These are phyloP conservation scores for Hypholoma fasciculare DNA, from an alignment of 768 basidiomycete species.

Conservation along the genomic window DNA sequence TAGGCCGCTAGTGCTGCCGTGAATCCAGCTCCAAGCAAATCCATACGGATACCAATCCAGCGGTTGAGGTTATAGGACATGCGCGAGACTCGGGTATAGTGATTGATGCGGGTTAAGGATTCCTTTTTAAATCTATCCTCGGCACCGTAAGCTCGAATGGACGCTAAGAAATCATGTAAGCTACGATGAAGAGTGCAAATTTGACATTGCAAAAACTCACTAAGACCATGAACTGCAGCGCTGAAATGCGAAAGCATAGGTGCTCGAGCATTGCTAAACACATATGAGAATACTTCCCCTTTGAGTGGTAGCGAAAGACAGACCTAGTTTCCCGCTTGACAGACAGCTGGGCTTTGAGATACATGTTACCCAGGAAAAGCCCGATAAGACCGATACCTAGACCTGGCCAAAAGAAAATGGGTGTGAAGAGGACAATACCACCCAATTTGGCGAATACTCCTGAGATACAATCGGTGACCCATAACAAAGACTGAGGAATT, in stretches of 20 bases:
- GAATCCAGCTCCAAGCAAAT: constrained; percentile 59
- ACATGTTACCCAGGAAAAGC: constrained; percentile 37
- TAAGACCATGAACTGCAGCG: constrained; percentile 51
- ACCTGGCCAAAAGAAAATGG: constrained; percentile 42
- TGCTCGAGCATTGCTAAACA: constrained; percentile 18
- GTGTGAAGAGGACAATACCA: constrained; percentile 42
- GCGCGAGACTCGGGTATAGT: constrained; percentile 41
- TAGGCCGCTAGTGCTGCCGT: constrained; percentile 52
- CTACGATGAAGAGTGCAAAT: not conserved
- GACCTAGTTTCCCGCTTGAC: constrained; percentile 38
- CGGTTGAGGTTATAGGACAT: constrained; percentile 50
- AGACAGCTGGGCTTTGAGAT: constrained; percentile 41
- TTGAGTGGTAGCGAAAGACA: not conserved
- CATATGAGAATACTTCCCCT: not conserved
- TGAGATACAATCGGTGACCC: constrained; percentile 27
- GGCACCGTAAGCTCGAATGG: constrained; percentile 66
- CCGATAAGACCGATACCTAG: constrained; percentile 38
- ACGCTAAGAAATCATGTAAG: constrained; percentile 23
- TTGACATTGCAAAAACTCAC: constrained; percentile 24
- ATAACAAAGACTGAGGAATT: constrained; percentile 27
- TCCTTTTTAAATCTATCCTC: constrained; percentile 47
- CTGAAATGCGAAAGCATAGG: constrained; percentile 21
- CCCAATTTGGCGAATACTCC: constrained; percentile 40
- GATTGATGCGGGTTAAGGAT: constrained; percentile 50
- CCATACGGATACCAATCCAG: constrained; percentile 50